phyloP scores from a whole-genome alignment of 345 rosid genomes.

The Raphanus raphanistrum region DNA sequence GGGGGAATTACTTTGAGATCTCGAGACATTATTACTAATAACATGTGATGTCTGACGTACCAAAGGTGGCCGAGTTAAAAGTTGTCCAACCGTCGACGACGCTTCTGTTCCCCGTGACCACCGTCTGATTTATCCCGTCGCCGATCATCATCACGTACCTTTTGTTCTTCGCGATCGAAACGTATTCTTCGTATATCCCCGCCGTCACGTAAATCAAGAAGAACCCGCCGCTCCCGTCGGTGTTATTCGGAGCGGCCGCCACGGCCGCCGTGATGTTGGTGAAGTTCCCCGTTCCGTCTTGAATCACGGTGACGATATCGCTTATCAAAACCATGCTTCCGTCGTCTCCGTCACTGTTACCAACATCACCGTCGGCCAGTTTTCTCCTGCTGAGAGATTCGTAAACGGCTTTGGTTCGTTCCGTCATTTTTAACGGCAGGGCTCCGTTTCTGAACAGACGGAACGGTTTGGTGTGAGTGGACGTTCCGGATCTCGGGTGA shows the following conservation, averaged over 20 bases:
- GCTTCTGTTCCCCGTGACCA: conserved; percentile 83
- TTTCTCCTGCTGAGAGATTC: conserved; percentile 41
- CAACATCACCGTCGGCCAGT: conserved; percentile 26
- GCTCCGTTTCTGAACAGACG: conserved; percentile 45
- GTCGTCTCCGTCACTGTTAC: conserved; percentile 34
- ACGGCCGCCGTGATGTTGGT: conserved; percentile 65
- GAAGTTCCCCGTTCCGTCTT: conserved; percentile 72
- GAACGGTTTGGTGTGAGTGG: conserved; percentile 25
- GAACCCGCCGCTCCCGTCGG: conserved; percentile 55
- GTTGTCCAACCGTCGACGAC: conserved; percentile 90
- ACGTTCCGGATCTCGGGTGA: conserved; percentile 29
- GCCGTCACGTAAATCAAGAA: conserved; percentile 69
- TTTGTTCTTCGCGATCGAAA: conserved; percentile 72
- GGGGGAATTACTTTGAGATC: conserved; percentile 8
- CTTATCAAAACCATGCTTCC: conserved; percentile 50
- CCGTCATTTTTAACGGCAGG: conserved; percentile 62
- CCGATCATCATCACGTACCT: conserved; percentile 82
- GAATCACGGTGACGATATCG: conserved; percentile 61
- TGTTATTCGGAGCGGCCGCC: conserved; percentile 72
- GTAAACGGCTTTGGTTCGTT: conserved; percentile 46
- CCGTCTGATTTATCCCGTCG: conserved; percentile 79
- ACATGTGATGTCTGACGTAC: conserved; percentile 38
- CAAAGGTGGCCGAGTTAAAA: conserved; percentile 84
- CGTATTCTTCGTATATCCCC: conserved; percentile 78
- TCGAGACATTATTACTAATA: conserved; percentile 17